A percentile compares a stretch with the other conserved stretches of the same genome.
These are phyloP conservation scores for Adiantum capillusveneris DNA, from an alignment of 75 land plant species.

Conservation along the genomic window DNA sequence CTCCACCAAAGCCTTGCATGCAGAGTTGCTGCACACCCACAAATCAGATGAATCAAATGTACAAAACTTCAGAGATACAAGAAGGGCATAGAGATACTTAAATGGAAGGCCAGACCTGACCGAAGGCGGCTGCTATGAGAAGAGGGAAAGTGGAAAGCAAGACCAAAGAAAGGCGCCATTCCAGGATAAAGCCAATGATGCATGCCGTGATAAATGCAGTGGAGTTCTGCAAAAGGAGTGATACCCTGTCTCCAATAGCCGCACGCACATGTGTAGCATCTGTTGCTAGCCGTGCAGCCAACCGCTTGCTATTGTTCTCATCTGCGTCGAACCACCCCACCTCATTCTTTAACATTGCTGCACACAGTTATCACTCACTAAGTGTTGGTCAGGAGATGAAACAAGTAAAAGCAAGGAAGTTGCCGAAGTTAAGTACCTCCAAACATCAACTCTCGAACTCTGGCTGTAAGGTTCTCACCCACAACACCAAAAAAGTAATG, in stretches of 20 bases:
- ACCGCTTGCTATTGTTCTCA: slow-evolving; percentile 13
- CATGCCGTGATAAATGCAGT: slow-evolving; percentile 5
- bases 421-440: no score
- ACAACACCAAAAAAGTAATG: slow-evolving; percentile 81
- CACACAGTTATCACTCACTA: no score
- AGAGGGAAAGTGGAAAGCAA: slow-evolving; percentile 8
- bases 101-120: slow-evolving; percentile 5
- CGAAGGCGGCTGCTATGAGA: slow-evolving; percentile 4
- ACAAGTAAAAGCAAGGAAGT: no score
- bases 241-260: slow-evolving; percentile 8
- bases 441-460: slow-evolving; percentile 89
- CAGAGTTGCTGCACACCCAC: slow-evolving; percentile 75
- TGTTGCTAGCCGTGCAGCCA: slow-evolving; percentile 13
- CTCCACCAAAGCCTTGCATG: slow-evolving; percentile 80
- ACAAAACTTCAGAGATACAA: no score
- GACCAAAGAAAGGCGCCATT: slow-evolving; percentile 18
- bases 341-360: slow-evolving; percentile 12
- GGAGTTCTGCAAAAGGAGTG: slow-evolving; percentile 10
- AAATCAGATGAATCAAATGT: no score
- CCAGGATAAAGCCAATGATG: background rate
- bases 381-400: no score
- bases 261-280: slow-evolving; percentile 16
- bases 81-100: background rate
- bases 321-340: slow-evolving; percentile 20
- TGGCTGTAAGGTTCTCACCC: slow-evolving; percentile 91